Conservation (phyloP, 345 rosid genomes). For the Kandelia obovata region DNA sequence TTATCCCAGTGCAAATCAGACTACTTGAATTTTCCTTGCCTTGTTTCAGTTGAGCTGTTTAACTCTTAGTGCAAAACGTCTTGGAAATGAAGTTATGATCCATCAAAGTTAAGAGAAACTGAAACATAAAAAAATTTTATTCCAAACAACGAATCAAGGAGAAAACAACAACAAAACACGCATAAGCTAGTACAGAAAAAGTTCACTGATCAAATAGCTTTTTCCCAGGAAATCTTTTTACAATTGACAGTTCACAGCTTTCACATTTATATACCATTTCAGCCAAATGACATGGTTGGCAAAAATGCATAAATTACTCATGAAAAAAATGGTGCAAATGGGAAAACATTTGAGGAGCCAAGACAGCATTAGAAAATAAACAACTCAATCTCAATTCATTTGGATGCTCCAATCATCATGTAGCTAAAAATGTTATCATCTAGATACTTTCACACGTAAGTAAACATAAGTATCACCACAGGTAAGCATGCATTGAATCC, state of each 20-base stretch:
- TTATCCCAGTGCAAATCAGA: not conserved
- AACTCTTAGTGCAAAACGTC: no score
- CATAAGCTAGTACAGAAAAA: not conserved
- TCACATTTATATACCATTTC: not conserved
- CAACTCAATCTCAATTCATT: no score
- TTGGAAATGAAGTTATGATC: no score
- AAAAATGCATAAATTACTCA: conserved; percentile 6
- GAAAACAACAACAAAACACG: conserved; percentile 1
- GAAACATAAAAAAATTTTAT: no score
- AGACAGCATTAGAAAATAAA: no score
- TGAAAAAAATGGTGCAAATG: not conserved
- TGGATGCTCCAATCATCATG: not conserved
- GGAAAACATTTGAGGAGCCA: not conserved
- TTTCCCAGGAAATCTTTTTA: not conserved
- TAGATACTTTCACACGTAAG: not conserved
- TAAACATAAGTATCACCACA: not conserved
- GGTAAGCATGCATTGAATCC: not conserved
- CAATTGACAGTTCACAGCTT: no score
- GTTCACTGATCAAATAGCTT: conserved; percentile 5
- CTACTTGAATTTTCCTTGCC: not conserved
- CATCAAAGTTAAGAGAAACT: no score
- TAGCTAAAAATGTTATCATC: not conserved
- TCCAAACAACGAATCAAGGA: not conserved
- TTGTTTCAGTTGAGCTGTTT: no score
- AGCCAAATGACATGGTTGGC: conserved; percentile 1